These are phyloP conservation scores for Chrysosphaeria jannelii DNA, from an alignment of 2,329 filamentous ascomycete species.

Conservation along the genomic window DNA sequence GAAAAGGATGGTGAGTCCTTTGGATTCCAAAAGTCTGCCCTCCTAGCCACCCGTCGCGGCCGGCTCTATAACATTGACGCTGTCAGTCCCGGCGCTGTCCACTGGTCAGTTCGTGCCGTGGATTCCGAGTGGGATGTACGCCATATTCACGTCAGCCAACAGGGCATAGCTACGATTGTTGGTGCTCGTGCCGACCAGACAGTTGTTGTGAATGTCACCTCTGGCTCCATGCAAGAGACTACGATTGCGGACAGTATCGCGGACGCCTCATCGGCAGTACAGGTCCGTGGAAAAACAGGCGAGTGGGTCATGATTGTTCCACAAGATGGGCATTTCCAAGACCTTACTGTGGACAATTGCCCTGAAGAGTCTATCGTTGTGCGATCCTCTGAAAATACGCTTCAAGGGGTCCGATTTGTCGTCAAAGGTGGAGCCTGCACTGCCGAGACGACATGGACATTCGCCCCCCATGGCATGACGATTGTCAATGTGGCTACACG, in stretches of 20 bases:
- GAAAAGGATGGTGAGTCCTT: constrained; percentile 27
- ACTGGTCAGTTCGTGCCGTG: constrained; percentile 43
- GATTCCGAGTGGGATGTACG: constrained; percentile 33
- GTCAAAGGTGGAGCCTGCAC: constrained; percentile 12
- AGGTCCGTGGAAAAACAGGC: constrained; percentile 20
- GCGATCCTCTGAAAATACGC: constrained; percentile 11
- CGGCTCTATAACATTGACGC: constrained; percentile 56
- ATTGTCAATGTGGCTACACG: constrained; percentile 38
- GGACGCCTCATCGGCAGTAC: constrained; percentile 13
- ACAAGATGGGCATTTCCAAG: constrained; percentile 15
- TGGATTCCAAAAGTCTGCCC: constrained; percentile 61
- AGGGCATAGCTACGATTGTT: constrained; percentile 24
- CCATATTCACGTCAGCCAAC: constrained; percentile 31
- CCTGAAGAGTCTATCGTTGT: constrained; percentile 25
- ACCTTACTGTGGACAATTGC: constrained; percentile 14
- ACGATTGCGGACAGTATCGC: constrained; percentile 12
- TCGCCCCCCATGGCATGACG: constrained; percentile 38
- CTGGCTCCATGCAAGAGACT: constrained; percentile 18
- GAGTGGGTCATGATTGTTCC: constrained; percentile 24
- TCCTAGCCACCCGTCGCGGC: constrained; percentile 53
- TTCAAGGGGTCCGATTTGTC: constrained; percentile 25
- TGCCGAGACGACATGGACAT: constrained; percentile 35
- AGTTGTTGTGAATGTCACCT: constrained; percentile 21
- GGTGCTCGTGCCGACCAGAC: constrained; percentile 26
- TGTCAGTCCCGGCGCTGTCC: constrained; percentile 37